A percentile compares a stretch with the other conserved stretches of the same genome.
Evolutionary conservation across 768 basidiomycete genomes (phyloP).

Genomic region (Lactarius trivialis): DNA sequence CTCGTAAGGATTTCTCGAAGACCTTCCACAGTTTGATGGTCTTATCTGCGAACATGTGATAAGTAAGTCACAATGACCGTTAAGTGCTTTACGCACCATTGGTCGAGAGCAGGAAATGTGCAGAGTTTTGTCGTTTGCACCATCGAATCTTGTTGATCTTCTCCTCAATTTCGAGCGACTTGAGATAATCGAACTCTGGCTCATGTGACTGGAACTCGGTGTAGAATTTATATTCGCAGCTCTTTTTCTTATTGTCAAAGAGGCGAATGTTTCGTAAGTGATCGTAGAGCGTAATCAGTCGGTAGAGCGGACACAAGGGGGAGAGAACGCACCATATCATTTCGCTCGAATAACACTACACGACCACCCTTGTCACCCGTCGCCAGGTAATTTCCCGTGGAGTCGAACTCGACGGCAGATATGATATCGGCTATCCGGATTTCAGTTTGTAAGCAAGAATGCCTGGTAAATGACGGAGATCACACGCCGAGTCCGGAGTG

Average conservation of each 20-base stretch:
- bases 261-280: background rate
- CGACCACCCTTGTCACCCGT: constrained; percentile 99
- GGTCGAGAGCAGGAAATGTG: constrained; percentile 94
- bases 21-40: constrained; percentile 99
- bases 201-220: constrained; percentile 99
- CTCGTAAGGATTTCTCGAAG: constrained; percentile 95
- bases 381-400: constrained; percentile 98
- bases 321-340: constrained; percentile 72
- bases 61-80: constrained; percentile 14
- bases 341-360: constrained; percentile 97
- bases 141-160: constrained; percentile 99
- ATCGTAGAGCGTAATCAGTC: constrained; percentile 22
- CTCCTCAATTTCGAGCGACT: constrained; percentile 99
- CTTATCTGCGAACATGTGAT: constrained; percentile 61
- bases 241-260: constrained; percentile 74
- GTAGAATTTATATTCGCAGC: constrained; percentile 99
- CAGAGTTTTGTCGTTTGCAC: constrained; percentile 97
- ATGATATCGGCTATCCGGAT: constrained; percentile 87
- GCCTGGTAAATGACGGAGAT: constrained; percentile 8
- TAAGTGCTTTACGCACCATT: constrained; percentile 60
- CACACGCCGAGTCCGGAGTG: constrained; percentile 10
- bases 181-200: constrained; percentile 99
- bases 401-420: constrained; percentile 99
- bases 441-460: constrained; percentile 5
- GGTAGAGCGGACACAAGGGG: constrained; percentile 1